Conservation (phyloP, 1,284 basidiomycete species). For the Irpex rosettiformis region DNA sequence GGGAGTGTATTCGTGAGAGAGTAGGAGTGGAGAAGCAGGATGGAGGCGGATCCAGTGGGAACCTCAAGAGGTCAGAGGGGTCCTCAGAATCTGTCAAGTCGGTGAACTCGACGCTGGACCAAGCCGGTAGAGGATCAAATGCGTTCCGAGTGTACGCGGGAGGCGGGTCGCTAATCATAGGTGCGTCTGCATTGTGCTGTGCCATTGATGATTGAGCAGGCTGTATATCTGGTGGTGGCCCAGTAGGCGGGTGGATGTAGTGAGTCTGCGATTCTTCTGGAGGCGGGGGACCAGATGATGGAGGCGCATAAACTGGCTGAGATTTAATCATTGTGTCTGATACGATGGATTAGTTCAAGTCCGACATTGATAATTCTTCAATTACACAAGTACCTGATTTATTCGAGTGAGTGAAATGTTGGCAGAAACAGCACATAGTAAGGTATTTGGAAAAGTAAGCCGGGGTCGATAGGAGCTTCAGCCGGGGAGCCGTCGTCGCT, state of each 20-base stretch:
- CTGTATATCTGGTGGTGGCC: not conserved
- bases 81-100: constrained; percentile 5
- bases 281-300: not conserved
- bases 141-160: constrained; percentile 14
- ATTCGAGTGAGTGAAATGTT: too few species aligned
- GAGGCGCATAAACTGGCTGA: not conserved
- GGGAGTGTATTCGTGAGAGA: constrained; percentile 7
- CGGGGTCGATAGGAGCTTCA: too few species aligned
- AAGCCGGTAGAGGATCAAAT: constrained; percentile 9
- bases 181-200: not conserved
- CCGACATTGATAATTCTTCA: too few species aligned
- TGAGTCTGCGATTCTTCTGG: not conserved
- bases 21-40: constrained; percentile 13
- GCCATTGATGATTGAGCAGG: not conserved
- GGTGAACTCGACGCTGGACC: constrained; percentile 3
- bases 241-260: not conserved
- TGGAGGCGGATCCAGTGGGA: constrained; percentile 14
- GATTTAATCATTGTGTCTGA: too few species aligned
- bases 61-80: not conserved
- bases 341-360: too few species aligned
- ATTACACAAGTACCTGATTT: too few species aligned
- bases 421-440: too few species aligned
- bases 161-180: constrained; percentile 1
- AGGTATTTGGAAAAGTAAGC: too few species aligned
- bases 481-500: too few species aligned